Percentiles rank a stretch among this genome's conserved stretches.
phyloP scores from a whole-genome alignment of 345 rosid species.

The Orychophragmus violaceus region DNA sequence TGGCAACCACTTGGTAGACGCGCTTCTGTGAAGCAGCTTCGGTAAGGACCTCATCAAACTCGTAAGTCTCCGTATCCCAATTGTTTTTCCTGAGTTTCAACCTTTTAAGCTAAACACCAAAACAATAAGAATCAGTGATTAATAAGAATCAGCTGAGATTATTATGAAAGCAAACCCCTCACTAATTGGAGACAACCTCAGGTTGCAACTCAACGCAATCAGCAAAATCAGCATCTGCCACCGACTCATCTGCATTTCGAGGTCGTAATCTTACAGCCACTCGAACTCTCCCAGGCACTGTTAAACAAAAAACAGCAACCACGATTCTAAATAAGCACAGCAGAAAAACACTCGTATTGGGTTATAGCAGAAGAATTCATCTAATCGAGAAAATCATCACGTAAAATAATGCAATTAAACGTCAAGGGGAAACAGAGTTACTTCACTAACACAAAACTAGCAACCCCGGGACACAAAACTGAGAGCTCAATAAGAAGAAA shows the following conservation, averaged over 20 bases:
- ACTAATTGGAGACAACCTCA: conserved; percentile 44
- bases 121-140: neutral
- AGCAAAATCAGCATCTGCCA: conserved; percentile 95
- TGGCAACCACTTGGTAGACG: conserved; percentile 92
- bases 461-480: too few relatives aligned
- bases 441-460: neutral
- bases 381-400: neutral
- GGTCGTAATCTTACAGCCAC: conserved; percentile 95
- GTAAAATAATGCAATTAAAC: neutral
- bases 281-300: conserved; percentile 94
- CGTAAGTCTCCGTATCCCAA: conserved; percentile 94
- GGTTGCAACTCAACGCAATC: conserved; percentile 97
- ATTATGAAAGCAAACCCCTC: neutral
- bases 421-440: neutral
- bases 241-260: conserved; percentile 74
- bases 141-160: neutral
- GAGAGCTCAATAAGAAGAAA: neutral
- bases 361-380: too few relatives aligned
- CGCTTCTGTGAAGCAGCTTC: conserved; percentile 97
- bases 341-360: too few relatives aligned
- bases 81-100: conserved; percentile 95
- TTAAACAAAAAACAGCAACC: neutral
- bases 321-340: too few relatives aligned
- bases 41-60: conserved; percentile 94
- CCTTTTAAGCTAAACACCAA: conserved; percentile 65